Conservation (phyloP, 208 protist species). For the Trypanosoma congolense region DNA sequence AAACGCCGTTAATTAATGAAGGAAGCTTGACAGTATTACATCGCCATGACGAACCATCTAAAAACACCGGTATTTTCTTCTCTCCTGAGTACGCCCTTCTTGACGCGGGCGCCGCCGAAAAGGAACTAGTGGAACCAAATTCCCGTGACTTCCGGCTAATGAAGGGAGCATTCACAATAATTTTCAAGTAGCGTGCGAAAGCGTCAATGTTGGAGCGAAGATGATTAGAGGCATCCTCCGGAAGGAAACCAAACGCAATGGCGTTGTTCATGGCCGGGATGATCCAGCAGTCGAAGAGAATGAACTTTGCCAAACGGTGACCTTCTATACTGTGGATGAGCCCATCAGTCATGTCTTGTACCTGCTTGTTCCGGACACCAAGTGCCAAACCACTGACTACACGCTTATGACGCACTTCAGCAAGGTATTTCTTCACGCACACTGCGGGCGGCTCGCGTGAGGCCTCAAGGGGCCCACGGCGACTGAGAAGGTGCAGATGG, state of each 20-base stretch:
- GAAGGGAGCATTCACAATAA: constrained; percentile 76
- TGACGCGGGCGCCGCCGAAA: too few species aligned
- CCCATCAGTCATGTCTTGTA: constrained; percentile 26
- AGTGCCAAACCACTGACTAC: constrained; percentile 4
- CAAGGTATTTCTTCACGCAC: constrained; percentile 29
- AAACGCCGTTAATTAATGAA: constrained; percentile 78
- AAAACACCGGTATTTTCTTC: constrained; percentile 2
- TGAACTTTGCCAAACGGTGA: constrained; percentile 72
- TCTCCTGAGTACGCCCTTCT: neutral
- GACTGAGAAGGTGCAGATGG: constrained; percentile 70
- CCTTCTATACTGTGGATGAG: constrained; percentile 72
- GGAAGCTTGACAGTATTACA: constrained; percentile 47
- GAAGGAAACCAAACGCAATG: constrained; percentile 54
- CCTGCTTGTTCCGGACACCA: constrained; percentile 12
- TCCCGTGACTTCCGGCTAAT: constrained; percentile 22
- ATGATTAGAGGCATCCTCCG: constrained; percentile 59
- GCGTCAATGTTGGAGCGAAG: constrained; percentile 86
- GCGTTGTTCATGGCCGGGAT: constrained; percentile 78
- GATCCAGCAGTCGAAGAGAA: constrained; percentile 89
- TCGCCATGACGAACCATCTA: constrained; percentile 16
- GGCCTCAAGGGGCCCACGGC: constrained; percentile 23
- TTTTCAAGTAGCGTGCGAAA: constrained; percentile 85
- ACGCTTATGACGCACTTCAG: constrained; percentile 47
- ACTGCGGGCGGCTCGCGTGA: constrained; percentile 19
- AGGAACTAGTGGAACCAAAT: neutral